These are phyloP conservation scores for Fusarium penzigii DNA, from an alignment of 2,329 filamentous ascomycete species.

Conservation along the genomic window DNA sequence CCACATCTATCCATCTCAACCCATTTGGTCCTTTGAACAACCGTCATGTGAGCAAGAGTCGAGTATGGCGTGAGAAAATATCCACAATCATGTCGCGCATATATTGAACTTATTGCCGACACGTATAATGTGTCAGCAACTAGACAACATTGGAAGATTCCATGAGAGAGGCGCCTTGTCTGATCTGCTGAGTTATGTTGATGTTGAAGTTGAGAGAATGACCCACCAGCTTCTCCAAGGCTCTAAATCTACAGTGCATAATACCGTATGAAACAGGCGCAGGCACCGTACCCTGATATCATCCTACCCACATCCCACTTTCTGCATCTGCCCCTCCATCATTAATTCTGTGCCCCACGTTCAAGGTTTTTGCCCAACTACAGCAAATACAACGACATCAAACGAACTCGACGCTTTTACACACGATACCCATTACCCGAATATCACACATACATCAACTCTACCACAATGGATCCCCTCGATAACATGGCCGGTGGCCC, in stretches of 20 bases:
- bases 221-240: constrained; percentile 19
- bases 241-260: constrained; percentile 8
- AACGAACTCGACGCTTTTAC: background rate
- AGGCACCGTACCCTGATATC: constrained; percentile 33
- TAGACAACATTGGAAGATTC: too few relatives aligned
- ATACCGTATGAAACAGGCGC: constrained; percentile 18
- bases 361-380: constrained; percentile 27
- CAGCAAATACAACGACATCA: constrained; percentile 10
- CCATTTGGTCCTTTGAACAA: too few relatives aligned
- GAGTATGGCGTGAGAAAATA: too few relatives aligned
- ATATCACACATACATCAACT: background rate
- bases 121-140: too few relatives aligned
- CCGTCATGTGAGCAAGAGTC: too few relatives aligned
- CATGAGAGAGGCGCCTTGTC: too few relatives aligned
- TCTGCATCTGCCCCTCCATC: constrained; percentile 31
- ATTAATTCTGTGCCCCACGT: constrained; percentile 30
- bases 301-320: constrained; percentile 18
- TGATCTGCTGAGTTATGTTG: background rate
- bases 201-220: constrained; percentile 4
- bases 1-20: too few relatives aligned
- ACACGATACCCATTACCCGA: background rate
- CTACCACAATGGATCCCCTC: constrained; percentile 40
- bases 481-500: constrained; percentile 38
- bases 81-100: too few relatives aligned
- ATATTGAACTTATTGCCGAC: too few relatives aligned